Percentiles rank a stretch among this genome's conserved stretches.
Evolutionary conservation across 2,329 filamentous ascomycete genomes (phyloP).

Genomic region (Hymenoscyphus albidus): DNA sequence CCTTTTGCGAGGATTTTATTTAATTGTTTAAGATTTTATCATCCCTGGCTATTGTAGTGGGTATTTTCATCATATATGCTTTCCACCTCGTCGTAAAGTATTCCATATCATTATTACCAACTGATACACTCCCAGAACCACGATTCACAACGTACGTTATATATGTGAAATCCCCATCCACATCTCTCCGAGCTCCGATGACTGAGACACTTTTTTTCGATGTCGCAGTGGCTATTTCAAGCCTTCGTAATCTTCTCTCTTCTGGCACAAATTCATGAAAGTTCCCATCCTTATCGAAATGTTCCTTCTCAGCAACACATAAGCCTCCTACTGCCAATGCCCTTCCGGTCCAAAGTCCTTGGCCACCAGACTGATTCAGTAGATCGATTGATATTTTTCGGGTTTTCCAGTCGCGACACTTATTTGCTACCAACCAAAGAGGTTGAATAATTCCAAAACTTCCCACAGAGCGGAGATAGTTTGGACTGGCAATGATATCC

Average conservation of each 20-base stretch:
- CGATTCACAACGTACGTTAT: neutral
- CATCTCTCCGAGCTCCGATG: neutral
- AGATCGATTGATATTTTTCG: neutral
- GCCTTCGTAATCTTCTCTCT: neutral
- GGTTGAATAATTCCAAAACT: slow-evolving; percentile 2
- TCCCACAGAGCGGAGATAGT: neutral
- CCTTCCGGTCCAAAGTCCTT: neutral
- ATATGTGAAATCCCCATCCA: neutral
- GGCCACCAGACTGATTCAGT: neutral
- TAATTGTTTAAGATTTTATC: too few relatives aligned
- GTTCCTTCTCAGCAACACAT: slow-evolving; percentile 1
- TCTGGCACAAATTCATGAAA: neutral
- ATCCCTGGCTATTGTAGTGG: neutral
- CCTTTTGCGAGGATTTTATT: too few relatives aligned
- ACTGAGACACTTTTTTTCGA: neutral
- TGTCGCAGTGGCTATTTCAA: neutral
- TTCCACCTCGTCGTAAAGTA: neutral
- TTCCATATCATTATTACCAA: neutral
- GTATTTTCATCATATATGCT: neutral
- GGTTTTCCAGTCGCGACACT: slow-evolving; percentile 2
- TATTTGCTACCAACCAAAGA: slow-evolving; percentile 3
- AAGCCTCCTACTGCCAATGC: neutral
- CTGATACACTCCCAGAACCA: neutral
- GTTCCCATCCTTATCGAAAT: neutral
- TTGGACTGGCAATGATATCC: neutral